Conservation (phyloP, 208 protist species). For the Wallacemonas collosoma region DNA sequence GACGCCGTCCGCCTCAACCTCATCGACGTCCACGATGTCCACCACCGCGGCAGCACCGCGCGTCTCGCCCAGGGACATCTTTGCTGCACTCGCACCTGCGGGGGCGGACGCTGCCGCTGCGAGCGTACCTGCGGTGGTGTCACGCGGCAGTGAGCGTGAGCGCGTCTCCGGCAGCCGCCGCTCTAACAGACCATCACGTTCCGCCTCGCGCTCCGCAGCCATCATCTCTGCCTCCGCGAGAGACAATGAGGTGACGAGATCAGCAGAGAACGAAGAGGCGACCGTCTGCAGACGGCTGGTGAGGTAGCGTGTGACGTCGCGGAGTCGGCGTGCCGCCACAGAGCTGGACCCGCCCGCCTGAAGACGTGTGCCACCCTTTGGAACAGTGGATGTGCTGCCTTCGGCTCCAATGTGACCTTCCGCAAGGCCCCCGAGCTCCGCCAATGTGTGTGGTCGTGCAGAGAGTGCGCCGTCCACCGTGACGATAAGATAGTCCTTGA, state of each 20-base stretch:
- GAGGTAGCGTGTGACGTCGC: slow-evolving; percentile 6
- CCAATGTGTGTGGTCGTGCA: neutral
- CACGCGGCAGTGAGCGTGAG: slow-evolving; percentile 8
- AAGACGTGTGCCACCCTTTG: too few species aligned
- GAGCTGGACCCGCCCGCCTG: neutral
- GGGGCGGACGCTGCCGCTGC: neutral
- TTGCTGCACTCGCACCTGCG: neutral
- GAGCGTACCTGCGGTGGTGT: slow-evolving; percentile 7
- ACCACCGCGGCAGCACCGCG: neutral
- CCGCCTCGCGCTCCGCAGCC: neutral
- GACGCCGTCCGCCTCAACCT: neutral
- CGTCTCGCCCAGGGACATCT: neutral
- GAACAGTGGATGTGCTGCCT: neutral
- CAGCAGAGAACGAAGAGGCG: too few species aligned
- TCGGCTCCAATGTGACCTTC: neutral
- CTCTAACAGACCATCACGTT: neutral
- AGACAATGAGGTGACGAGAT: too few species aligned
- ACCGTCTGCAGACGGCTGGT: neutral
- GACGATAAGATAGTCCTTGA: slow-evolving; percentile 34
- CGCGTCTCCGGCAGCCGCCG: neutral
- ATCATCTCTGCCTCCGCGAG: neutral
- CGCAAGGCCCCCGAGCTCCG: neutral
- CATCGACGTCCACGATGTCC: slow-evolving; percentile 11
- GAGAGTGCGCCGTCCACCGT: slow-evolving; percentile 51
- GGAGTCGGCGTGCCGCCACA: neutral